A percentile compares a stretch with the other conserved stretches of the same genome.
phyloP scores from a whole-genome alignment of 495 filamentous ascomycete species.

The Cryomyces antarcticus region DNA sequence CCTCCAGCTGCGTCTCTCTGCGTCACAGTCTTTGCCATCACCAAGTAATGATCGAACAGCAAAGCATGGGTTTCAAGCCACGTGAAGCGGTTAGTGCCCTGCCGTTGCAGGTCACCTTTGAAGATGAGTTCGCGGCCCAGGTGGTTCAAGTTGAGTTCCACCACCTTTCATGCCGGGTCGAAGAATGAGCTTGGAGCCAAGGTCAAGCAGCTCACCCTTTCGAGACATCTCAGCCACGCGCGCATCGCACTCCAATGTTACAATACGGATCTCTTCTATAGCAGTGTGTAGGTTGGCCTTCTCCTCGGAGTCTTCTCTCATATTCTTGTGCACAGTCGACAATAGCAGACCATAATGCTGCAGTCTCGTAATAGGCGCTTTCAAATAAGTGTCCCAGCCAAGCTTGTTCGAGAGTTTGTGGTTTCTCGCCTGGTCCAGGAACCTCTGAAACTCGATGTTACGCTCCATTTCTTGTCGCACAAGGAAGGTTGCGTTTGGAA shows the following conservation, averaged over 20 bases:
- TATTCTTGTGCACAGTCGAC: conserved; percentile 66
- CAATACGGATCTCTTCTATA: conserved; percentile 85
- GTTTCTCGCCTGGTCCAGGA: conserved; percentile 57
- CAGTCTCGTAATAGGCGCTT: conserved; percentile 77
- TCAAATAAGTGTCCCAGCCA: conserved; percentile 87
- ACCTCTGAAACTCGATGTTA: conserved; percentile 72
- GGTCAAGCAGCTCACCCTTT: conserved; percentile 73
- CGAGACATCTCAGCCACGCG: conserved; percentile 88
- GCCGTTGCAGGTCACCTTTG: conserved; percentile 74
- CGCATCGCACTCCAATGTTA: conserved; percentile 80
- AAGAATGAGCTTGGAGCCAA: conserved; percentile 62
- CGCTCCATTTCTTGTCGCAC: conserved; percentile 68
- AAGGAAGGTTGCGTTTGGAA: conserved; percentile 63
- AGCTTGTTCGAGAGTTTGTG: conserved; percentile 69
- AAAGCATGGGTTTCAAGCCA: conserved; percentile 86
- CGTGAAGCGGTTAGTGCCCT: conserved; percentile 66
- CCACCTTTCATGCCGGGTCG: conserved; percentile 66
- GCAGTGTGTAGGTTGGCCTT: conserved; percentile 68
- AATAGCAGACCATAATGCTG: conserved; percentile 80
- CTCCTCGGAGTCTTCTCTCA: conserved; percentile 67
- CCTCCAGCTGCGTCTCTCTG: conserved; percentile 42
- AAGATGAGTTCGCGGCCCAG: conserved; percentile 76
- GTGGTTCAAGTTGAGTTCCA: conserved; percentile 80
- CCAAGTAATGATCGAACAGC: conserved; percentile 90
- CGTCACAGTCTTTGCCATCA: conserved; percentile 64